These are phyloP conservation scores for Brettanomyces bruxellensis DNA, from an alignment of 805 yeast species.

Conservation along the genomic window DNA sequence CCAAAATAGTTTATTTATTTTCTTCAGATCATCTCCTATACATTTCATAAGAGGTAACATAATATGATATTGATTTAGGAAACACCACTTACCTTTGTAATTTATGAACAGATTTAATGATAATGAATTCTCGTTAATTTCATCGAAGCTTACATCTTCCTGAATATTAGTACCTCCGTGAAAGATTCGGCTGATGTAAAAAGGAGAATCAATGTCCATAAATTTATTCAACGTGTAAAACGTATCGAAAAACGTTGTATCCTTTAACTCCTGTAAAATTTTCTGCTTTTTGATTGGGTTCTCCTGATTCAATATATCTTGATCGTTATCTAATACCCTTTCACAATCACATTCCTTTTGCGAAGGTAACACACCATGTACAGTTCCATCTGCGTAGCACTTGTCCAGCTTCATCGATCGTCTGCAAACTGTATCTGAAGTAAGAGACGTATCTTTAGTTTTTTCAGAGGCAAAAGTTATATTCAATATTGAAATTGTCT, in stretches of 20 bases:
- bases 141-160: conserved; percentile 17
- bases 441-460: too few relatives aligned
- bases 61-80: conserved; percentile 17
- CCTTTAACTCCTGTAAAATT: conserved; percentile 21
- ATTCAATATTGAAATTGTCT: conserved; percentile 3
- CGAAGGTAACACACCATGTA: neutral
- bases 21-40: conserved; percentile 21
- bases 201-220: conserved; percentile 16
- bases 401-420: neutral
- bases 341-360: neutral
- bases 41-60: conserved; percentile 23
- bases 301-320: conserved; percentile 3
- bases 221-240: conserved; percentile 28
- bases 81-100: conserved; percentile 13
- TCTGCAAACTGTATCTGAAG: neutral
- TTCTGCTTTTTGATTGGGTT: conserved; percentile 20
- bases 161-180: conserved; percentile 16
- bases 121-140: conserved; percentile 13
- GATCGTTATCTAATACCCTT: neutral
- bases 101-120: conserved; percentile 18
- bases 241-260: conserved; percentile 20
- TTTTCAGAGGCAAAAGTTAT: neutral
- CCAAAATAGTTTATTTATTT: conserved; percentile 9
- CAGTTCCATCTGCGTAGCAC: neutral
- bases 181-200: conserved; percentile 28